These are phyloP conservation scores for Parachlorella kessleri DNA, from an alignment of 139 green algal species.

Conservation along the genomic window DNA sequence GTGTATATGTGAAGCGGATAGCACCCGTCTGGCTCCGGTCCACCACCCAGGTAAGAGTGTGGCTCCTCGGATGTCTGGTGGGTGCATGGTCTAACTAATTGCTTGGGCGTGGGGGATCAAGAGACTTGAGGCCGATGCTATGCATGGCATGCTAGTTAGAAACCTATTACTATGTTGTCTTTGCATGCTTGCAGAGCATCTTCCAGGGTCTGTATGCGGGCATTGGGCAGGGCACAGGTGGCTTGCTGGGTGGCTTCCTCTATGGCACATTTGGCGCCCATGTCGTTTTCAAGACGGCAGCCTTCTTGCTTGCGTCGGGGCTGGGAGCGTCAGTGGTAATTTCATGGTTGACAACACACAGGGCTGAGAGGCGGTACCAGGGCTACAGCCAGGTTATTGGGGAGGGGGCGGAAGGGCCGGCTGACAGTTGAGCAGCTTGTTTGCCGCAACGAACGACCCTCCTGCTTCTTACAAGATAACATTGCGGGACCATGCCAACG, in stretches of 20 bases:
- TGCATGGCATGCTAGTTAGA: no score
- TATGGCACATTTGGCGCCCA: constrained; percentile 18
- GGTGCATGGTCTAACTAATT: no score
- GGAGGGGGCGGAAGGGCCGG: no score
- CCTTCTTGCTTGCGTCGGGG: constrained; percentile 1
- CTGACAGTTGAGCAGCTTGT: no score
- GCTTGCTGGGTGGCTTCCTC: constrained; percentile 27
- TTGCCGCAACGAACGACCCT: no score
- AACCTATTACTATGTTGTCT: no score
- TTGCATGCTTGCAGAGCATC: constrained; percentile 21
- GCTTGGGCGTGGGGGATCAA: no score
- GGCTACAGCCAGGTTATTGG: background rate
- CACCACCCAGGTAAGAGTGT: constrained; percentile 11
- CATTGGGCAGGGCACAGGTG: constrained; percentile 16
- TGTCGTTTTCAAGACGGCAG: constrained; percentile 7
- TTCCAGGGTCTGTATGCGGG: constrained; percentile 28
- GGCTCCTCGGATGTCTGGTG: no score
- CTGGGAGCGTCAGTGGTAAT: background rate
- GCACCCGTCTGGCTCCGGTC: constrained; percentile 18
- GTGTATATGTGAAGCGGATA: constrained; percentile 31
- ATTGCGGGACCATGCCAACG: no score
- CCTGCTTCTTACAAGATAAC: no score
- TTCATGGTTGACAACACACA: background rate
- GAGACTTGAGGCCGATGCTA: no score
- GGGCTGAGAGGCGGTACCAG: background rate